A percentile compares a stretch with the other conserved stretches of the same genome.
Conservation (phyloP, 805 yeast species). For the Sporopachydermia lactativora region DNA sequence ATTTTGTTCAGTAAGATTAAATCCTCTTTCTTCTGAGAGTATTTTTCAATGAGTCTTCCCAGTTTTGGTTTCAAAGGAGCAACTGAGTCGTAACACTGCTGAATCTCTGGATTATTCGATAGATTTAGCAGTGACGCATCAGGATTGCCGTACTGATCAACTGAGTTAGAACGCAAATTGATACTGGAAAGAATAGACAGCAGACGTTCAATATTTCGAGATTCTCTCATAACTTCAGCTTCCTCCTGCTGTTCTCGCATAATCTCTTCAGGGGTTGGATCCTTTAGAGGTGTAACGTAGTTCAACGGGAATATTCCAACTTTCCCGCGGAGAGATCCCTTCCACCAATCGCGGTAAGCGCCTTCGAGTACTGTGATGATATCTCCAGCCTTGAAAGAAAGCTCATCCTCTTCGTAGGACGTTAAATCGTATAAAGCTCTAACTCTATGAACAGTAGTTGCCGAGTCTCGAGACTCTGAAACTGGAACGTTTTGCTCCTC, state of each 20-base stretch:
- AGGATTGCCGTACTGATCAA: slow-evolving; percentile 14
- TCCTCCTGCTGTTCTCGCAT: slow-evolving; percentile 34
- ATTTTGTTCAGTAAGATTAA: slow-evolving; percentile 56
- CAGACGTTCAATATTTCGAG: slow-evolving; percentile 54
- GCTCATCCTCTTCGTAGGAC: slow-evolving; percentile 73
- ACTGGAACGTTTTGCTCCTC: slow-evolving; percentile 6
- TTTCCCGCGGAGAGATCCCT: slow-evolving; percentile 70
- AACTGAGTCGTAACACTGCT: slow-evolving; percentile 55
- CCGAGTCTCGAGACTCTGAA: slow-evolving; percentile 14
- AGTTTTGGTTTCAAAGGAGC: slow-evolving; percentile 62
- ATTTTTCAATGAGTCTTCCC: slow-evolving; percentile 63
- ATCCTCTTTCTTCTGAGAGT: slow-evolving; percentile 66
- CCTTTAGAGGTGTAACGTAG: slow-evolving; percentile 70
- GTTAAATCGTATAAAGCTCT: slow-evolving; percentile 74
- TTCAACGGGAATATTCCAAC: slow-evolving; percentile 87
- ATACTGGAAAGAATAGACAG: slow-evolving; percentile 36
- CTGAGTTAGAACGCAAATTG: slow-evolving; percentile 12
- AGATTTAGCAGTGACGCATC: slow-evolving; percentile 16
- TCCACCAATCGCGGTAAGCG: slow-evolving; percentile 92
- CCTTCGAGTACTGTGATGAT: slow-evolving; percentile 75
- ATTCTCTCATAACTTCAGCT: slow-evolving; percentile 34
- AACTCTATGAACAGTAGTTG: slow-evolving; percentile 43
- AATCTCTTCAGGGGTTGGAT: slow-evolving; percentile 48
- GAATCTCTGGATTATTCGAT: slow-evolving; percentile 51
- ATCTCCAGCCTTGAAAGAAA: slow-evolving; percentile 80